A percentile compares a stretch with the other conserved stretches of the same genome.
phyloP scores from a whole-genome alignment of 1,284 basidiomycete species.

The Anthracocystis setariae region DNA sequence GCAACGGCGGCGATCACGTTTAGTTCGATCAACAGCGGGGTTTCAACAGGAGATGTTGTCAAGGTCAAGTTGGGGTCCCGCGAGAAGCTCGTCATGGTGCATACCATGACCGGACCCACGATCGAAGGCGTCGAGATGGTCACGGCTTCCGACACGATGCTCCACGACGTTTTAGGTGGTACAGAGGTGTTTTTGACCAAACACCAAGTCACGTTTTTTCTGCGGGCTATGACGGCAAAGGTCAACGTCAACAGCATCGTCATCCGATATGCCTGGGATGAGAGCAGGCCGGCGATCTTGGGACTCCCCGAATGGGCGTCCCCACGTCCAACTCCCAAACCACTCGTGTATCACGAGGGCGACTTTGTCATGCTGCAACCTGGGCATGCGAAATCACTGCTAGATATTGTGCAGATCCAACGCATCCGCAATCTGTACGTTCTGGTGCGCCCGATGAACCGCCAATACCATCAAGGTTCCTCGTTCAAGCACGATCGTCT shows the following conservation, averaged over 20 bases:
- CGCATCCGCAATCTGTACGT: conserved; percentile 8
- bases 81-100: background rate
- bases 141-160: background rate
- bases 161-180: conserved; percentile 5
- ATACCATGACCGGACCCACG: fast-evolving
- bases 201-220: background rate
- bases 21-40: fast-evolving
- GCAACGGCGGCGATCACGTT: background rate
- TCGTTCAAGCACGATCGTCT: conserved; percentile 33
- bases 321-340: too few species aligned
- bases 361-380: conserved; percentile 26
- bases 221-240: background rate
- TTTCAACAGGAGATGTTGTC: conserved; percentile 14
- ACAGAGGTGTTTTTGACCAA: conserved; percentile 15
- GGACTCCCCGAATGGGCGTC: conserved; percentile 14
- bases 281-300: conserved; percentile 7
- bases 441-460: conserved; percentile 4
- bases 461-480: background rate
- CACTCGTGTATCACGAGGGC: conserved; percentile 29
- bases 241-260: conserved; percentile 5
- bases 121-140: conserved; percentile 2
- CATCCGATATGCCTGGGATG: conserved; percentile 18
- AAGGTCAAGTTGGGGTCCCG: background rate
- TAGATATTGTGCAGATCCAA: conserved; percentile 24
- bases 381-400: background rate